These are phyloP conservation scores for Chaetomiaceae sp. DNA, from an alignment of 2,329 filamentous ascomycete genomes.

Conservation along the genomic window DNA sequence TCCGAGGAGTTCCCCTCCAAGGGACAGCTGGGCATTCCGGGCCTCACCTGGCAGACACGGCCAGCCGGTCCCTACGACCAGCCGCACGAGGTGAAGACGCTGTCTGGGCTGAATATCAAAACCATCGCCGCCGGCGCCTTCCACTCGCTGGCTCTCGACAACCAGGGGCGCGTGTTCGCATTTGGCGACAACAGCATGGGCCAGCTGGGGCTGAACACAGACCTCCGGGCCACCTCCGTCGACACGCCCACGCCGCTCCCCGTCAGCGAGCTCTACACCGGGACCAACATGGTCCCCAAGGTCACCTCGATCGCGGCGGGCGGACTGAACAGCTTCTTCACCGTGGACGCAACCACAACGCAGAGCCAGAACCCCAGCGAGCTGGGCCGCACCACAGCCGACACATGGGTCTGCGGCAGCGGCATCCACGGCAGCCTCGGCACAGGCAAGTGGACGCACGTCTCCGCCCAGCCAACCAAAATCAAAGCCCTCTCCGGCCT, in stretches of 20 bases:
- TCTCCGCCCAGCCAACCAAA: constrained; percentile 71
- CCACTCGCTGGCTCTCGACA: constrained; percentile 76
- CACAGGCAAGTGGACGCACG: constrained; percentile 83
- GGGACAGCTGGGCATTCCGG: constrained; percentile 84
- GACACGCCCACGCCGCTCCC: constrained; percentile 69
- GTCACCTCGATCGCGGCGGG: constrained; percentile 81
- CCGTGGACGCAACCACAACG: constrained; percentile 68
- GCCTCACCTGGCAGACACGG: constrained; percentile 72
- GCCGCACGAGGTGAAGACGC: constrained; percentile 69
- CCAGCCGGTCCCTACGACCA: constrained; percentile 75
- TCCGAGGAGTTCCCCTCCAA: constrained; percentile 71
- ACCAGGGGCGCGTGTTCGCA: constrained; percentile 70
- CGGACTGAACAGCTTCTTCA: constrained; percentile 82
- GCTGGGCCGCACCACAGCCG: constrained; percentile 53
- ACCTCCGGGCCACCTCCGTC: constrained; percentile 54
- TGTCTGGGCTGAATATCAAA: constrained; percentile 65
- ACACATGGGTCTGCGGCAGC: constrained; percentile 82
- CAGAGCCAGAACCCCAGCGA: constrained; percentile 34
- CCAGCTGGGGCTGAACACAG: constrained; percentile 80
- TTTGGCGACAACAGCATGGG: constrained; percentile 91
- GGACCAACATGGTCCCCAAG: constrained; percentile 55
- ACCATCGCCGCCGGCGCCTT: constrained; percentile 78
- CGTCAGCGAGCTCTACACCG: constrained; percentile 66
- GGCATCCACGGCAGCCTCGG: constrained; percentile 81
- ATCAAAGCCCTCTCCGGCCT: constrained; percentile 79